Base-by-base conservation (phyloP, 2,329 filamentous ascomycete genomes). In the Trichoderma simmonsii region DNA sequence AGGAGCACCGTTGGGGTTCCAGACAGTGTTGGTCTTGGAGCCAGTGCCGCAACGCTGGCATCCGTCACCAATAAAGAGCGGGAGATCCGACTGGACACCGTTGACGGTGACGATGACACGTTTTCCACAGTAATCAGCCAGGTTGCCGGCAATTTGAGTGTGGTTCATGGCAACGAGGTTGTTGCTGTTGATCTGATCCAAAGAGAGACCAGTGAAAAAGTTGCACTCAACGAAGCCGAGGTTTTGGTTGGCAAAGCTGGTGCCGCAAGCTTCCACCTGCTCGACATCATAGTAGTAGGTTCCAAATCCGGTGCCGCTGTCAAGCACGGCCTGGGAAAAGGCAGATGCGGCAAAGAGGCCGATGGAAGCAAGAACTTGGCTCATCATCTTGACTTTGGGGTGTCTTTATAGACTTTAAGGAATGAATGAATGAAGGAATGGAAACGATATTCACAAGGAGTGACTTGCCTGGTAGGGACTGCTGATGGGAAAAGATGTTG, bases 121-220 rank as follows among this genome's bases (percentile, higher is more conserved):
- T 59, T 74, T 75, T 62, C 74, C 74, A 36, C 74, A 75, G 62
- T 75, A 75, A 51, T 70, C 57, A 51, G 73, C 73, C 14, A 71
- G 43, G n/a, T 72, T 43, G 15, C 36, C 70, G 12, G 69, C 56
- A 21, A 75, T 70, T 6, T 54, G 65, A 14, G 72, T 69, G 62
- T 74, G 73, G 71, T 69, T 74, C 74, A 75, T 75, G 30, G 74
- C 74, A 63, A 75, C 73, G 11, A 75, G n/a, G 51, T 75, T 59
- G 71, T 73, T 73, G 63, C 60, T 67, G 57, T 73, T 56, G 18
- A 75, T 66, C 24, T 73, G 56, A 48, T 73, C 51, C 15, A 74
- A 57, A 1, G 73, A 54, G 11, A 72, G 43, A 7, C 34, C 43
- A 24, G 30, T 61, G 14, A 21, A 51, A 26, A 66, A 54, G 30